phyloP scores from a whole-genome alignment of 108 stramenopile species.

The Craspedostauros australis region DNA sequence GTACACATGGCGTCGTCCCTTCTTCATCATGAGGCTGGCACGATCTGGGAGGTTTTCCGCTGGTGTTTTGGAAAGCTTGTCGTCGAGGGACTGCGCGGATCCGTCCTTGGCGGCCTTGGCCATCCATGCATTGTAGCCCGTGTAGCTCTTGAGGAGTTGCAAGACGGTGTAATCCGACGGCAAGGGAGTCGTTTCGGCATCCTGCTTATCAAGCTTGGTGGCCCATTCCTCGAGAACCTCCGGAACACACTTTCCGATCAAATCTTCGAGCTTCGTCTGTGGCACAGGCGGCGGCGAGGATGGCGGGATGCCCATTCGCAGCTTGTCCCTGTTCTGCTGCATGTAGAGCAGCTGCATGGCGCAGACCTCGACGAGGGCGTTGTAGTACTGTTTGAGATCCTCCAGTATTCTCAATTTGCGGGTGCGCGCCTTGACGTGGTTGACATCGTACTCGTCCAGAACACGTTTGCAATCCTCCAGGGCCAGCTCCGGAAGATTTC shows the following conservation, averaged over 20 bases:
- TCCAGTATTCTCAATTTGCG: constrained; percentile 83
- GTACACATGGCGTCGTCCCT: constrained; percentile 72
- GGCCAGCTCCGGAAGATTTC: constrained; percentile 66
- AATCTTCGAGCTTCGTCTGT: constrained; percentile 77
- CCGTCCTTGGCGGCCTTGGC: constrained; percentile 63
- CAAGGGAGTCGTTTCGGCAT: constrained; percentile 21
- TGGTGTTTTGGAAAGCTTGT: constrained; percentile 31
- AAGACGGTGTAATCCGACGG: constrained; percentile 75
- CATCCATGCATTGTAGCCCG: constrained; percentile 86
- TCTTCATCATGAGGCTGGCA: constrained; percentile 51
- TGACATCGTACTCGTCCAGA: constrained; percentile 43
- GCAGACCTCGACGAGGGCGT: constrained; percentile 73
- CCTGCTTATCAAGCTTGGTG: constrained; percentile 10
- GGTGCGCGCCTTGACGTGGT: constrained; percentile 73
- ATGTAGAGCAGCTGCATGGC: constrained; percentile 79
- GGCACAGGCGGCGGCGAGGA: constrained; percentile 65
- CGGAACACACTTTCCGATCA: constrained; percentile 59
- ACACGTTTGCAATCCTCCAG: constrained; percentile 71
- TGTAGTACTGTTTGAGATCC: constrained; percentile 25
- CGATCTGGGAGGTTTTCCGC: constrained; percentile 32
- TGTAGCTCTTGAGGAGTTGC: constrained; percentile 73
- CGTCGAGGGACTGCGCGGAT: constrained; percentile 31
- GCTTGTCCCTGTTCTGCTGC: constrained; percentile 72
- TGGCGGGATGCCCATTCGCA: constrained; percentile 67
- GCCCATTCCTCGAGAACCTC: constrained; percentile 46